Base-by-base conservation (phyloP, 129 eudicot species). In the Chrysanthemum seticuspe region DNA sequence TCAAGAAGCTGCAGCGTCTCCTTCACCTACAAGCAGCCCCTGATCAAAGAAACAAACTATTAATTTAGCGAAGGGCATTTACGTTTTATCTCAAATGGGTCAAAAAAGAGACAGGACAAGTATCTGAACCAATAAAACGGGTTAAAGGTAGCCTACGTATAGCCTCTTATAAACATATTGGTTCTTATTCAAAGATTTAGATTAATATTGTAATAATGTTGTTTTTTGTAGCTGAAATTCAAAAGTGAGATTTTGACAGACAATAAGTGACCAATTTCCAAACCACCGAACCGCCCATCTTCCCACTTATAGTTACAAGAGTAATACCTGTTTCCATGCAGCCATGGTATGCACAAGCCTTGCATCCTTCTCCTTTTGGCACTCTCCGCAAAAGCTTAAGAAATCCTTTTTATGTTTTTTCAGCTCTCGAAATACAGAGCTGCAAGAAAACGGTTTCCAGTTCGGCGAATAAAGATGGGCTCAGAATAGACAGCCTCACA, bases 361-460 rank as follows among this genome's bases (percentile, higher is more conserved):
- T 73, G 76, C 92, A 62, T 76, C 80, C 87, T 86, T 93, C 92
- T 87, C 89, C 29, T 87, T 85, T 74, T 89, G 83, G 72, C 98
- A 93, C 85, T 87, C 96, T 12, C 88, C 85, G 64, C 98, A 93
- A 89, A 87, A 93, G 76, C 76, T 83, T 59, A 87, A 54, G 77
- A 84, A 90, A 69, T 93, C 98, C 54, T 83, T 89, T 47, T 87
- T 91, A 72, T 87, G 88, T 65, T 93, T 93, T 74, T 80, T 87
- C 80, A 83, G 65, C 79, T 93, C 97, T 80, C 98, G 81, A 64
- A 87, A 88, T 13, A 83, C 86, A 31, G 98, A 87, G 78, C 98
- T 93, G 84, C 7, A 79, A 52, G 27, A 19, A 71, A 56, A 56
- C 18, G 18, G 15, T 73, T 27, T 10, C 29, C 3, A 16, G 61